Base-by-base conservation (phyloP, 257 asterid species). In the Fraxinus excelsior region DNA sequence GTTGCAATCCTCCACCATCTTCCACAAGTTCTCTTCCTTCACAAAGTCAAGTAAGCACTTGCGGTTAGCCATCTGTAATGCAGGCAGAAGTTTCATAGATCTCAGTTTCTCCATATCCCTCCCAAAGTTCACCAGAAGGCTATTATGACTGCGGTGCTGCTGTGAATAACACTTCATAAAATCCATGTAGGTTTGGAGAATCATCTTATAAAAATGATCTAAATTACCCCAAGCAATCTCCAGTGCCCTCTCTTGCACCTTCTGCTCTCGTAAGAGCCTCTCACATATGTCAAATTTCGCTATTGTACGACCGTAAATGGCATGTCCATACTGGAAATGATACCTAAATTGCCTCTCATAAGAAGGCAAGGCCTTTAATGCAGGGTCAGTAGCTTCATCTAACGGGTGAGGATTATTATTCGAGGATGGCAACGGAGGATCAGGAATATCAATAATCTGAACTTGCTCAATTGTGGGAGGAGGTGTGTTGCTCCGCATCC, bases 341-440 rank as follows among this genome's bases (percentile, higher is more conserved):
- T 93, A 88, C 83, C 96, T 85, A 81, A 96, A 96, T 60, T 90
- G 98, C 82, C 96, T 91, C 88, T 90, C 98, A 16, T 96, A 96
- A 2, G 96, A 89, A 78, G 98, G 94, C 85, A 96, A 82, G 26
- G 96, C 98, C 80, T 91, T 93, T 26, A 90, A 60, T 1, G 99
- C 99, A 42, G 99, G 99, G 78, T 96, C 99, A 0, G 97, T 75
- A 73, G 95, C 97, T 79, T 91, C 91, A 77, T 96, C 99, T 68
- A 96, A 77, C 26, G 96, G 96, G 73, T 94, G 96, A 18, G 90
- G 86, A 31, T 80, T 84, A 60, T 88, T 84, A 44, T 91, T 82
- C 9, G 95, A 82, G 74, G 90, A 78, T 7, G 94, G 95, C 29
- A 70, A 29, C 0, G 82, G 81, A 5, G 97, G 96, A 75, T 90